Evolutionary conservation across 768 basidiomycete genomes (phyloP), one percentile per base, ranked within the genome.

Genomic region (Pleurotus tuber-regium): DNA sequence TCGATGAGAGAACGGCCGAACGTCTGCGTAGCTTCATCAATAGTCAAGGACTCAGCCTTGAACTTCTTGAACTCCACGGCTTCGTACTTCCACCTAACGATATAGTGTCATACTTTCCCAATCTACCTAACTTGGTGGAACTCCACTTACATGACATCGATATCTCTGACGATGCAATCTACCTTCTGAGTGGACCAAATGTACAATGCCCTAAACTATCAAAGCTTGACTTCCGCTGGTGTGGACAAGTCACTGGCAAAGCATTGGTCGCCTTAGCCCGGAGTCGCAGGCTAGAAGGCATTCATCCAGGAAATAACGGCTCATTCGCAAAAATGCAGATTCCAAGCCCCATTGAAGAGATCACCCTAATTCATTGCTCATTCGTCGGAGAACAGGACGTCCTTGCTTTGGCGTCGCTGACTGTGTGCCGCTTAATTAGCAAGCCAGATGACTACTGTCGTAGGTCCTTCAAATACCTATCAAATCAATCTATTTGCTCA

Each of bases 101-200:
- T 29, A 62, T 67, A 31, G 43, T 50, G n/a, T 51, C 50, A 14
- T 64, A 57, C 46, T 54, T 67, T 21, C 43, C 61, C 56, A 25
- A 64, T 18, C 63, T 82, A 14, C 70, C 73, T 9, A 53, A 56
- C 14, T 60, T 85, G 36, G 67, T 72, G 55, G 74, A 77, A 48
- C 67, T 85, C 14, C 73, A 74, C 48, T 66, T 84, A 31, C 82
- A 83, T 59, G 79, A 82, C 57, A 78, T 77, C 52, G 81, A 82
- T 39, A 76, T 86, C 52, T 63, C 77, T 25, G 77, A 82, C 58
- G 61, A 64, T 14, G 69, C 74, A 18, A 52, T 84, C 8, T 54
- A 59, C 25, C 56, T 63, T 25, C 59, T 83, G 36, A 58, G 65
- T 36, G 74, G 73, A 2, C 67, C 69, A 11, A 57, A 50, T 4